Evolutionary conservation across 495 filamentous ascomycete species (phyloP).

Genomic region (Annulohypoxylon maeteangense): DNA sequence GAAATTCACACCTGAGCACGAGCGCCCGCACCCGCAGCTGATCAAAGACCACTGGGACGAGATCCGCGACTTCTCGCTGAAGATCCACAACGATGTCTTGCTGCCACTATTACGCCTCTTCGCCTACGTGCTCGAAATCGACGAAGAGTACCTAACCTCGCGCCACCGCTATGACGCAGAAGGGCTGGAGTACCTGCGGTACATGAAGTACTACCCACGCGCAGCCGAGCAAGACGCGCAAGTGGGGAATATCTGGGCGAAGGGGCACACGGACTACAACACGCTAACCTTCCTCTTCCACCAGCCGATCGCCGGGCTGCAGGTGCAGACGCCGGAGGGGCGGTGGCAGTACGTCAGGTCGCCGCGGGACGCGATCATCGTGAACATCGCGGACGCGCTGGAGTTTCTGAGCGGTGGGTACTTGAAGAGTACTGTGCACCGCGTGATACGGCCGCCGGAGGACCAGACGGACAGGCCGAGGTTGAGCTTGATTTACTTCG

Average conservation of each 20-base stretch:
- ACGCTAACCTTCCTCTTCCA: conserved; percentile 65
- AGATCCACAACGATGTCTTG: conserved; percentile 60
- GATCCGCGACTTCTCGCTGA: conserved; percentile 60
- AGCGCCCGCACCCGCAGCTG: conserved; percentile 56
- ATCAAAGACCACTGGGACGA: conserved; percentile 52
- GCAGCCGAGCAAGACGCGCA: conserved; percentile 58
- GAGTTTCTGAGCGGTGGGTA: conserved; percentile 61
- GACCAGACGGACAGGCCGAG: conserved; percentile 62
- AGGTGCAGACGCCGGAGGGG: conserved; percentile 55
- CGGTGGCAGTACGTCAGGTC: conserved; percentile 59
- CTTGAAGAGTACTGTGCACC: conserved; percentile 63
- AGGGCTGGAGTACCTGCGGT: conserved; percentile 61
- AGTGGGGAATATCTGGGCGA: conserved; percentile 54
- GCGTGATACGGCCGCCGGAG: conserved; percentile 59
- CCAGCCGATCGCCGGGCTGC: conserved; percentile 66
- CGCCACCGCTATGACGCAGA: conserved; percentile 62
- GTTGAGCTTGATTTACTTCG: conserved; percentile 61
- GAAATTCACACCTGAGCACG: conserved; percentile 61
- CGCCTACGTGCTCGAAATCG: conserved; percentile 62
- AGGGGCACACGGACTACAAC: conserved; percentile 66
- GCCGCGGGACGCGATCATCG: conserved; percentile 61
- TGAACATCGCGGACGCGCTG: conserved; percentile 62
- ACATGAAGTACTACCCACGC: conserved; percentile 65
- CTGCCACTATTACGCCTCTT: conserved; percentile 60
- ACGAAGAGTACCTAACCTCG: conserved; percentile 61